Percentiles rank a stretch among this genome's conserved stretches.
phyloP scores from a whole-genome alignment of 495 filamentous ascomycete genomes.

The Tuber calosporum region DNA sequence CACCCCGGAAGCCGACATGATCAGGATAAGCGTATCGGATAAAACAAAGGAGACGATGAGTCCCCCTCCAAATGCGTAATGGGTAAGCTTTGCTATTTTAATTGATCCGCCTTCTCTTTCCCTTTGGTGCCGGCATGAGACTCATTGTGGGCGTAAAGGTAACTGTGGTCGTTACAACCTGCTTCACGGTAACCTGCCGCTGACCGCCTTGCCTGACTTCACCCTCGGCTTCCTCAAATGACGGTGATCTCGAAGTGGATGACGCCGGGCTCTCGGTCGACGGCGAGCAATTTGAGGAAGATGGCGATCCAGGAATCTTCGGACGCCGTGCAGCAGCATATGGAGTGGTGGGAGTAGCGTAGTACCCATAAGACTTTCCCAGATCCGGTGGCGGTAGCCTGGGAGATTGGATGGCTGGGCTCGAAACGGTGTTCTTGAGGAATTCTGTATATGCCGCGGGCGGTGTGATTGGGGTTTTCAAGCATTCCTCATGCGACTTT shows the following conservation, averaged over 20 bases:
- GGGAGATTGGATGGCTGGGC: conserved; percentile 40
- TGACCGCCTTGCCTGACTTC: conserved; percentile 26
- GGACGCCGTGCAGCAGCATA: conserved; percentile 38
- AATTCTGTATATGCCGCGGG: conserved; percentile 88
- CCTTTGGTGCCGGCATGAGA: conserved; percentile 59
- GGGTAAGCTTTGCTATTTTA: conserved; percentile 22
- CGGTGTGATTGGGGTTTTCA: conserved; percentile 83
- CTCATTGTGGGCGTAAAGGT: conserved; percentile 64
- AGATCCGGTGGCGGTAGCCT: conserved; percentile 42
- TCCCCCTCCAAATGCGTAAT: not conserved
- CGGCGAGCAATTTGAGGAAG: conserved; percentile 40
- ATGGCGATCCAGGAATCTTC: conserved; percentile 33
- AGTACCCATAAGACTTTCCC: conserved; percentile 15
- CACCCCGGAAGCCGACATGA: not conserved
- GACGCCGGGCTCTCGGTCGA: conserved; percentile 40
- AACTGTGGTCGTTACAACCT: conserved; percentile 69
- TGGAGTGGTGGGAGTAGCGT: conserved; percentile 37
- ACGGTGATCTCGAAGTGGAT: conserved; percentile 28
- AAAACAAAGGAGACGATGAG: not conserved
- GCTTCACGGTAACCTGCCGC: conserved; percentile 39
- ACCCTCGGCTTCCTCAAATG: conserved; percentile 31
- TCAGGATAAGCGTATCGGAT: not conserved
- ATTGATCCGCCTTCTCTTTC: conserved; percentile 65
- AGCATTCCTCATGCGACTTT: conserved; percentile 30
- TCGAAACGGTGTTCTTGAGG: conserved; percentile 54